phyloP scores from a whole-genome alignment of 495 filamentous ascomycete genomes.

The Penicillium psychrofluorescens region DNA sequence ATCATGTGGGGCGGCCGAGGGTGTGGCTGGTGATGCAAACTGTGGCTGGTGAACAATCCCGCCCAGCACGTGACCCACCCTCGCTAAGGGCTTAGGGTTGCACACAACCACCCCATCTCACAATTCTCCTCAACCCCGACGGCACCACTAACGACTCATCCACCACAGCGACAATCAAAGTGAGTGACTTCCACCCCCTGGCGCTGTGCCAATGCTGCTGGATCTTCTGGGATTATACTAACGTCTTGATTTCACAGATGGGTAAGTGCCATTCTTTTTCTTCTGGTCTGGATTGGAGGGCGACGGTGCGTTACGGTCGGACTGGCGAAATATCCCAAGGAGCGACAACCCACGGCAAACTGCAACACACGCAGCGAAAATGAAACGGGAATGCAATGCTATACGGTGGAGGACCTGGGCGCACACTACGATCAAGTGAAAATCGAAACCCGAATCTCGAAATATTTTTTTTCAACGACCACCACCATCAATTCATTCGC shows the following conservation, averaged over 20 bases:
- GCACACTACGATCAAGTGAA: no score
- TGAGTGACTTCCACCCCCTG: constrained; percentile 26
- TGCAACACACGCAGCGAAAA: background rate
- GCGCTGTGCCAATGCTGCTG: constrained; percentile 1
- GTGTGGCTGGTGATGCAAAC: background rate
- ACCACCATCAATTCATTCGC: background rate
- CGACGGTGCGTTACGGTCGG: constrained; percentile 22
- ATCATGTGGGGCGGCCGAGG: background rate
- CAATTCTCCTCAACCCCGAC: constrained; percentile 40
- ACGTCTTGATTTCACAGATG: constrained; percentile 39
- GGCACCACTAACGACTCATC: constrained; percentile 38
- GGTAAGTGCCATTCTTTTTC: constrained; percentile 41
- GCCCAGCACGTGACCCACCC: no score
- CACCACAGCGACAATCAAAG: constrained; percentile 51
- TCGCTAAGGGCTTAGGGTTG: constrained; percentile 27
- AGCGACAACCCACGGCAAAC: constrained; percentile 6
- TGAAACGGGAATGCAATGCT: background rate
- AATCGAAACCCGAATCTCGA: constrained; percentile 6
- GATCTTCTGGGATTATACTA: constrained; percentile 13
- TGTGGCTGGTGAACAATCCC: background rate
- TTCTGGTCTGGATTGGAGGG: constrained; percentile 22
- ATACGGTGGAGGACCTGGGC: background rate
- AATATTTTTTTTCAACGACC: constrained; percentile 8
- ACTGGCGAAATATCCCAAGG: constrained; percentile 10
- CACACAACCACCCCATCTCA: constrained; percentile 33